phyloP scores from a whole-genome alignment of 768 basidiomycete genomes.

The Naganishia randhawae region DNA sequence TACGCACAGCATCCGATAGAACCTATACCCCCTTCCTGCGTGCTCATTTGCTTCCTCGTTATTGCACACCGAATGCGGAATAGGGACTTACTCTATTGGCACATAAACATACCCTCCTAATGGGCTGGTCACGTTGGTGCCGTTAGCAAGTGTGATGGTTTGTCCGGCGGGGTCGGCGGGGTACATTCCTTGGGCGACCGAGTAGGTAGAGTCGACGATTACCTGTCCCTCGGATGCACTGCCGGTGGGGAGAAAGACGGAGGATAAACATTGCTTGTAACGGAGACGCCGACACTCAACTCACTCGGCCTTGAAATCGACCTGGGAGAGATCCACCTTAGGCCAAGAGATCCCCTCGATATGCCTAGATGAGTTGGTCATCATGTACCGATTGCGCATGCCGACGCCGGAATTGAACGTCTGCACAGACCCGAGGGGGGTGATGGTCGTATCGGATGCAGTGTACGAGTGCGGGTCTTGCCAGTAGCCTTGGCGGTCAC shows the following conservation, averaged over 20 bases:
- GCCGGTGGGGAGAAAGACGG: background rate
- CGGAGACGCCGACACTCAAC: conserved; percentile 60
- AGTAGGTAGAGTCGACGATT: conserved; percentile 64
- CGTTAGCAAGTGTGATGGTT: conserved; percentile 64
- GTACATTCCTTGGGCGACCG: conserved; percentile 58
- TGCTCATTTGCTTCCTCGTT: no score
- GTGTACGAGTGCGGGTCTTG: conserved; percentile 13
- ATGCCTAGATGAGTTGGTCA: background rate
- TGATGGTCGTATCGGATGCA: conserved; percentile 34
- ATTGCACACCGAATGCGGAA: no score
- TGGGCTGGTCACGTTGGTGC: conserved; percentile 60
- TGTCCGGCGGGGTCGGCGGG: conserved; percentile 47
- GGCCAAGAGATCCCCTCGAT: conserved; percentile 32
- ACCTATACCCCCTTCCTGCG: no score
- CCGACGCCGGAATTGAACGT: conserved; percentile 33
- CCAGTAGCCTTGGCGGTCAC: conserved; percentile 29
- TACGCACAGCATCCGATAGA: no score
- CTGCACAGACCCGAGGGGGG: conserved; percentile 37
- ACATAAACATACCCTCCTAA: conserved; percentile 74
- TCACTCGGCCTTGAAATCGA: conserved; percentile 35
- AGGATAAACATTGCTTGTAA: conserved; percentile 61
- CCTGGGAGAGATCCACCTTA: conserved; percentile 14
- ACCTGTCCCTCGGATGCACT: conserved; percentile 58
- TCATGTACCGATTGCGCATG: conserved; percentile 30
- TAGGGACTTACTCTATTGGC: conserved; percentile 58